Evolutionary conservation across 225 moss, liverwort and hornwort genomes (phyloP).

Genomic region (Ulota crispa): DNA sequence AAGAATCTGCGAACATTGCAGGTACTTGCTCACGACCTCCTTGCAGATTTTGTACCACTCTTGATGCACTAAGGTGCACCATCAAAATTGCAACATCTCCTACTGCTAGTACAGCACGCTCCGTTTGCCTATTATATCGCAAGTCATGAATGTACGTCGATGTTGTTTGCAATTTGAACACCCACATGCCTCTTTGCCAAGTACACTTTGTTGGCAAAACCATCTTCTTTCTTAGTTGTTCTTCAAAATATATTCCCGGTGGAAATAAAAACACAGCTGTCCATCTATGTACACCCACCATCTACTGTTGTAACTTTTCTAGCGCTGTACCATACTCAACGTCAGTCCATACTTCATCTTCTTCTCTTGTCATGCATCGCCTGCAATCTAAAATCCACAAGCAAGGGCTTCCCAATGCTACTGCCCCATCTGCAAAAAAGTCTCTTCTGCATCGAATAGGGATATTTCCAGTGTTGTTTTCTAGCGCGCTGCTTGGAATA

Average conservation of each 20-base stretch:
- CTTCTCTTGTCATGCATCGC: not conserved
- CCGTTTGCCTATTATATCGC: not conserved
- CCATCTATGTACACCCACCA: not conserved
- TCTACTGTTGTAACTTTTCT: not conserved
- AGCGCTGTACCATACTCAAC: not conserved
- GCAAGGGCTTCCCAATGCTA: not conserved
- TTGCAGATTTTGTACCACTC: not conserved
- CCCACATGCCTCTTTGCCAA: not conserved
- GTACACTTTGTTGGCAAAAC: not conserved
- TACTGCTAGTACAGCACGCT: not conserved
- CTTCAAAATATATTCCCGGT: not conserved
- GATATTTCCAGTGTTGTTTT: rapidly evolving
- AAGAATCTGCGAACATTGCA: not conserved
- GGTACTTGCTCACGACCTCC: not conserved
- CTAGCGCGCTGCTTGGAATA: rapidly evolving
- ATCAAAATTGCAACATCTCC: not conserved
- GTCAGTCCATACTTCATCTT: not conserved
- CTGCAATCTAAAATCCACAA: not conserved
- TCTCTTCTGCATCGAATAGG: not conserved
- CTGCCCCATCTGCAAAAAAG: not conserved
- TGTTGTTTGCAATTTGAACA: not conserved
- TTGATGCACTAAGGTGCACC: not conserved
- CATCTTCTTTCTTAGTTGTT: not conserved
- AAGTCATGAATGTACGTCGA: not conserved
- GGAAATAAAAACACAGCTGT: not conserved